Percentiles rank a stretch among this genome's conserved stretches.
Conservation (phyloP, 2,329 filamentous ascomycete genomes). For the Trichothecium roseum region DNA sequence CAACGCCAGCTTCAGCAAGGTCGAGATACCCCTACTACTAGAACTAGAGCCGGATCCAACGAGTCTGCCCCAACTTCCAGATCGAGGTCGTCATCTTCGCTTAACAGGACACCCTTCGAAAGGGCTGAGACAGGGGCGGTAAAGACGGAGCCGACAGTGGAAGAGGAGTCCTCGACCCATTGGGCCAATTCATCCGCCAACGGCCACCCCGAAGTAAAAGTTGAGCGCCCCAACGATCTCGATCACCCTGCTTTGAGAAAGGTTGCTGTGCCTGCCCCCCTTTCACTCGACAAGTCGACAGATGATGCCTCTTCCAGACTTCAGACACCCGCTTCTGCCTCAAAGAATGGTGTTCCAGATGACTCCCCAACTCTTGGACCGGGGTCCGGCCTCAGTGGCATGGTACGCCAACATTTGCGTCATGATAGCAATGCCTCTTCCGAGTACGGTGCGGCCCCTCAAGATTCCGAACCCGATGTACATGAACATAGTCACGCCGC, state of each 20-base stretch:
- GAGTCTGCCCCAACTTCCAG: slow-evolving; percentile 25
- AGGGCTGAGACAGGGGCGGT: slow-evolving; percentile 15
- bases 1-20: slow-evolving; percentile 73
- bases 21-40: slow-evolving; percentile 48
- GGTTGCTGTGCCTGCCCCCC: slow-evolving; percentile 31
- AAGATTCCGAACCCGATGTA: slow-evolving; percentile 17
- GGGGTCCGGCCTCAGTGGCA: slow-evolving; percentile 58
- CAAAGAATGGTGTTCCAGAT: slow-evolving; percentile 15
- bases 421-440: slow-evolving; percentile 75
- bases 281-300: slow-evolving; percentile 21
- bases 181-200: slow-evolving; percentile 2
- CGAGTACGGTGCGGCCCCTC: slow-evolving; percentile 47
- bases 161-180: slow-evolving; percentile 17
- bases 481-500: background rate
- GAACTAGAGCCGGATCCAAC: slow-evolving; percentile 34
- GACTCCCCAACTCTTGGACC: slow-evolving; percentile 79
- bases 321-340: background rate
- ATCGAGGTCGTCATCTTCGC: slow-evolving; percentile 38
- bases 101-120: slow-evolving; percentile 24
- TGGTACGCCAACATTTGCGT: slow-evolving; percentile 78
- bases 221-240: slow-evolving; percentile 39
- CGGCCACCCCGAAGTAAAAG: slow-evolving; percentile 24
- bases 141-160: slow-evolving; percentile 17
- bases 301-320: slow-evolving; percentile 13
- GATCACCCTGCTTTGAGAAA: slow-evolving; percentile 45